Evolutionary conservation across 257 asterid species (phyloP), one percentile per base, ranked within the genome.

Genomic region (Sherardia arvensis): DNA sequence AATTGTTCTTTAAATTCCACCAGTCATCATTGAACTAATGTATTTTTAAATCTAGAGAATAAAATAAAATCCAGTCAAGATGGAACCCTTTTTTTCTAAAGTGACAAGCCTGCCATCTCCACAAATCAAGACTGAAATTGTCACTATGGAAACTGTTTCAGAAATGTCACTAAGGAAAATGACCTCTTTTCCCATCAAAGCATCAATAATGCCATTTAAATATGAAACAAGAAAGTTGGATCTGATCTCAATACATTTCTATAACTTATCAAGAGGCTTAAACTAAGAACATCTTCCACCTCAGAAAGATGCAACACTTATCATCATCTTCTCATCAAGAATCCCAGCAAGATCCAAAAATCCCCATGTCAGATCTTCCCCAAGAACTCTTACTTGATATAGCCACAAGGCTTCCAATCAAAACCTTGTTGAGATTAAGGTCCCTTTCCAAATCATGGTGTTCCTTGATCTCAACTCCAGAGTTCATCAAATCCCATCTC

Each of bases 401-500:
- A 20, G 11, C 20, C 55, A 20, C 23, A 20, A 49, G 26, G 9
- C 55, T 49, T 49, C 55, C 55, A 49, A 18, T 49, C 25, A 49
- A 49, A 20, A n/a, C 55, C 55, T 26, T 49, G 55, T 1, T 49
- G 55, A 49, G 55, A 49, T 49, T 49, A 25, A 49, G 25, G 55
- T 11, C 26, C 25, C 7, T 49, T 49, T 49, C 55, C 25, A 49
- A 49, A 49, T 5, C 4, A 21, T 49, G 55, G 55, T 21, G 55
- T 20, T 49, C 55, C 6, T 20, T 49, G 55, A 49, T 49, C 20
- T 49, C 55, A 20, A 18, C 26, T 49, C 25, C 55, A 1, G 8
- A 20, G 10, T 49, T 49, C 55, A 49, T 49, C 55, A n/a, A 49
- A 49, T 49, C 55, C 23, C 55, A 49, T 49, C 55, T 49, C 55